phyloP scores from a whole-genome alignment of 1,284 basidiomycete species.

The Wolfiporia cocos region DNA sequence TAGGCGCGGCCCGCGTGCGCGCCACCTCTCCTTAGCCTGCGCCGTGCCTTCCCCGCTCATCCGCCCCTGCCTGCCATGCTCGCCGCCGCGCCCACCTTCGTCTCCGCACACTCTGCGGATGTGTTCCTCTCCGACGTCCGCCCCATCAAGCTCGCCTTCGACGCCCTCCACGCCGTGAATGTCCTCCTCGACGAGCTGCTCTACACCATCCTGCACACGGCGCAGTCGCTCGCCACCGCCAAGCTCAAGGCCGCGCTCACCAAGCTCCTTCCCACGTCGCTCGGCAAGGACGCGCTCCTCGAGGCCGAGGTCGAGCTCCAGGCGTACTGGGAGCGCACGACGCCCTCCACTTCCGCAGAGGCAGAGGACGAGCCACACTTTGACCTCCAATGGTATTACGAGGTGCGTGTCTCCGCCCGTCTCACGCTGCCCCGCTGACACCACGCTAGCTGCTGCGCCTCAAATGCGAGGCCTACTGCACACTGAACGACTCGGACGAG shows the following conservation, averaged over 20 bases:
- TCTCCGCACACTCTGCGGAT: constrained; percentile 78
- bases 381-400: constrained; percentile 65
- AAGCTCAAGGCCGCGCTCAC: constrained; percentile 71
- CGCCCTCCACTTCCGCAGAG: constrained; percentile 23
- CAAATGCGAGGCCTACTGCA: constrained; percentile 82
- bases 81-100: too few relatives aligned
- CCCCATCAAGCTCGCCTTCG: constrained; percentile 75
- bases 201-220: constrained; percentile 60
- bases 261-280: constrained; percentile 65
- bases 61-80: too few relatives aligned
- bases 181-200: constrained; percentile 86
- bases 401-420: constrained; percentile 44
- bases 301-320: constrained; percentile 89
- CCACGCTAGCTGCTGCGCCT: constrained; percentile 63
- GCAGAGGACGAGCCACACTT: constrained; percentile 39
- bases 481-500: constrained; percentile 77
- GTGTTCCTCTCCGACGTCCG: constrained; percentile 87
- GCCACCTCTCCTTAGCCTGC: too few relatives aligned
- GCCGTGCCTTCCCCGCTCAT: too few relatives aligned
- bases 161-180: constrained; percentile 77
- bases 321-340: constrained; percentile 76
- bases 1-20: too few relatives aligned
- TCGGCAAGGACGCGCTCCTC: constrained; percentile 86
- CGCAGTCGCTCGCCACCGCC: constrained; percentile 71
- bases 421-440: constrained; percentile 1